phyloP scores from a whole-genome alignment of 768 basidiomycete species.

The Cyclocybe cylindracea region DNA sequence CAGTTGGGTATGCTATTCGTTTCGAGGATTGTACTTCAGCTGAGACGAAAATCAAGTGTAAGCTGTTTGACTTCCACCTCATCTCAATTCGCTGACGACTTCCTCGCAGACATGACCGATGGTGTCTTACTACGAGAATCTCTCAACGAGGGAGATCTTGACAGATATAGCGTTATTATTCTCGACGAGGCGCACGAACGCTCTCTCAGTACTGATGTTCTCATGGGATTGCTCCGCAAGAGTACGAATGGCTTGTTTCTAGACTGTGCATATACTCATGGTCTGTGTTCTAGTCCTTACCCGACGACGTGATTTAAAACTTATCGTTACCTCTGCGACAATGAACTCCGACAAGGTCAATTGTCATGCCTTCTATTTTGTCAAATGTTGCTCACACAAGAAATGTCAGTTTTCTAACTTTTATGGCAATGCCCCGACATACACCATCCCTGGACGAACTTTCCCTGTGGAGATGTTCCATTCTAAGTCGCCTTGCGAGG shows the following conservation, averaged over 20 bases:
- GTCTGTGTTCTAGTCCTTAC: constrained; percentile 63
- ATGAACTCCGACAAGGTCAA: constrained; percentile 98
- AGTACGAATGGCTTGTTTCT: constrained; percentile 50
- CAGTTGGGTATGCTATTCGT: constrained; percentile 96
- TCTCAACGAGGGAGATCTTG: constrained; percentile 96
- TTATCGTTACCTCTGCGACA: constrained; percentile 98
- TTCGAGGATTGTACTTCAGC: constrained; percentile 97
- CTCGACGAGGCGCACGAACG: constrained; percentile 99
- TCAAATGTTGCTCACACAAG: neutral
- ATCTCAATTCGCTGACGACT: constrained; percentile 2
- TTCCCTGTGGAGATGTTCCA: constrained; percentile 98
- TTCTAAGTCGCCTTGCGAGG: constrained; percentile 96
- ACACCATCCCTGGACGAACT: constrained; percentile 89
- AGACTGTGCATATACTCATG: neutral
- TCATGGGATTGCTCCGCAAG: constrained; percentile 95
- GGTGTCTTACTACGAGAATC: constrained; percentile 98
- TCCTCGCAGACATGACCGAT: constrained; percentile 88
- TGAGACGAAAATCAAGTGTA: constrained; percentile 97
- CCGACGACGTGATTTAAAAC: constrained; percentile 87
- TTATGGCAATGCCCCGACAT: constrained; percentile 93
- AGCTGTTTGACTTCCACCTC: constrained; percentile 22
- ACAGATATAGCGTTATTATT: constrained; percentile 95
- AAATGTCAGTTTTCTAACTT: constrained; percentile 83
- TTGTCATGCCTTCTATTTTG: neutral
- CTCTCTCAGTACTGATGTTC: constrained; percentile 94